Base-by-base conservation (phyloP, 202 grass and related monocot species). In the Elaeis oleifera region DNA sequence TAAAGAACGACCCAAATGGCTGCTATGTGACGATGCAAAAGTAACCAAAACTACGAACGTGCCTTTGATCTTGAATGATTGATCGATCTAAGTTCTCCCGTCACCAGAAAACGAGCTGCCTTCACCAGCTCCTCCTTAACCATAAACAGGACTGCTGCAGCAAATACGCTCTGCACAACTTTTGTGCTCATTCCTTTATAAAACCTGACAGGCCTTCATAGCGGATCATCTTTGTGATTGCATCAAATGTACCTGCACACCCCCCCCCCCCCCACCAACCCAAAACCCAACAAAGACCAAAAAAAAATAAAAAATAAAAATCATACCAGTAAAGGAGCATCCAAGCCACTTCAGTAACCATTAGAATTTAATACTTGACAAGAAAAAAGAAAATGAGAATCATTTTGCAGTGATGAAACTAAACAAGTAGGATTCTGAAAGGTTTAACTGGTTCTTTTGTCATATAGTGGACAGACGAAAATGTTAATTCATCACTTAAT, bases 101-200 rank as follows among this genome's bases (percentile, higher is more conserved):
- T 89, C 17, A 97, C 84, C 48, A 97, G 60, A 29, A 92, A 61
- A 67, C 85, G 94, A 70, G 79, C 81, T 55, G 61, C 88, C 78
- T 86, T 97, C 36, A 97, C 88, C 50, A 97, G 80, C 77, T 92
- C 94, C 72, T 92, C 94, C 73, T 97, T 97, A 3, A 97, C 86
- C 94, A 92, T 97, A 52, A 97, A 97, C 51, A 97, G 84, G 53
- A 97, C 76, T 48, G 84, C 94, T 18, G 94, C 84, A 60, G 94
- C 88, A 89, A 97, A 89, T 39, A 97, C 85, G 73, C 94, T 86
- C 56, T 97, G 94, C 51, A 97, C 77, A 57, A 92, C 89, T 79
- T 97, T 97, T 70, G 94, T 97, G 69, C 80, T 74, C 94, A 97
- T 97, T 80, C 94, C 94, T 70, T 97, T 92, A 16, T 97, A 97